phyloP scores from a whole-genome alignment of 208 protist species.

The Trypanosoma cruzi region DNA sequence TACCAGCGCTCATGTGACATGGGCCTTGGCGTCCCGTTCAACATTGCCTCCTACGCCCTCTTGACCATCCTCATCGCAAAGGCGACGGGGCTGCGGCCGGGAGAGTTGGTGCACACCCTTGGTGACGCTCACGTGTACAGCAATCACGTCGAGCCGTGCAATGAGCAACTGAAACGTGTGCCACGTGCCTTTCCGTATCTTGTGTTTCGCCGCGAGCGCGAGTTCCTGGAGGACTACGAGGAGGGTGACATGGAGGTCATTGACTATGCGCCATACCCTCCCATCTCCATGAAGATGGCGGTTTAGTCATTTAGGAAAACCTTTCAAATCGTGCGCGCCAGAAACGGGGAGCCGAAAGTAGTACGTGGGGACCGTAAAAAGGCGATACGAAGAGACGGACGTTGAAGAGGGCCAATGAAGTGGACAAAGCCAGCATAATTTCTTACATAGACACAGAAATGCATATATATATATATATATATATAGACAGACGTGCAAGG shows the following conservation, averaged over 20 bases:
- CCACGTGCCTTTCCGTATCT: slow-evolving; percentile 95
- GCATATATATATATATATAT: no score
- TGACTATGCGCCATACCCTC: slow-evolving; percentile 95
- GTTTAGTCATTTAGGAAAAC: slow-evolving; percentile 86
- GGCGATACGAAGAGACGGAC: no score
- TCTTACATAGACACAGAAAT: no score
- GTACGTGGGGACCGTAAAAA: no score
- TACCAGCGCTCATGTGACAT: slow-evolving; percentile 96
- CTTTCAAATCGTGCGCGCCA: no score
- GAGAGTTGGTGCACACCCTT: slow-evolving; percentile 97
- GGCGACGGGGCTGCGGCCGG: slow-evolving; percentile 93
- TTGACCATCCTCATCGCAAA: slow-evolving; percentile 95
- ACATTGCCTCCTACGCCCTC: slow-evolving; percentile 98
- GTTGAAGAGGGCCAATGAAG: no score
- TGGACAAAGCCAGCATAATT: no score
- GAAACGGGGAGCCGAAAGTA: no score
- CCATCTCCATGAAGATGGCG: slow-evolving; percentile 98
- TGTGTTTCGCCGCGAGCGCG: slow-evolving; percentile 64
- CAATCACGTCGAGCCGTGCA: slow-evolving; percentile 97
- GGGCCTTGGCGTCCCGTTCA: slow-evolving; percentile 99
- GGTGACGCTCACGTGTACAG: slow-evolving; percentile 98
- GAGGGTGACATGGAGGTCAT: slow-evolving; percentile 94
- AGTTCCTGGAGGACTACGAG: slow-evolving; percentile 94
- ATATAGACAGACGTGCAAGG: no score
- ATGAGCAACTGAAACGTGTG: slow-evolving; percentile 90